Evolutionary conservation across 2,329 filamentous ascomycete genomes (phyloP).

Genomic region (Exophiala sp.): DNA sequence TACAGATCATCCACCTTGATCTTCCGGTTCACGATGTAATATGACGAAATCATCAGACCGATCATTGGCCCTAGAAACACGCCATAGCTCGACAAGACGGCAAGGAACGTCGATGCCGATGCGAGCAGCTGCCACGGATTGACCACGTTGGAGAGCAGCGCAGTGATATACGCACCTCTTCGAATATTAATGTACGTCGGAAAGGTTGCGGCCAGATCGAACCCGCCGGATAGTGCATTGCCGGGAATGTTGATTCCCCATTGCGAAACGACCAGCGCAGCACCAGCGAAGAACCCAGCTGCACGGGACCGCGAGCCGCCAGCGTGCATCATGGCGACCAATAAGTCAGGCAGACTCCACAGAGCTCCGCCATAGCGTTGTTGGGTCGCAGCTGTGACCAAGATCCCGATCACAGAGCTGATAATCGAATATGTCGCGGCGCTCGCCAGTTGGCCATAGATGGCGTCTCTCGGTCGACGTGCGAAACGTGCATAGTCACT

Average conservation of each 20-base stretch:
- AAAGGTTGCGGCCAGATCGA: conserved; percentile 54
- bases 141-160: conserved; percentile 43
- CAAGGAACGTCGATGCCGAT: conserved; percentile 46
- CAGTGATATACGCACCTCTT: conserved; percentile 50
- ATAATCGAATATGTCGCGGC: conserved; percentile 40
- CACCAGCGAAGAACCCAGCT: conserved; percentile 46
- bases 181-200: conserved; percentile 56
- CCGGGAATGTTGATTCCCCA: conserved; percentile 46
- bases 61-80: conserved; percentile 47
- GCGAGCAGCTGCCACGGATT: conserved; percentile 53
- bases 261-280: conserved; percentile 45
- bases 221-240: conserved; percentile 51
- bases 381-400: conserved; percentile 36
- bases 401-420: conserved; percentile 38
- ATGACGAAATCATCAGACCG: conserved; percentile 32
- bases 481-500: conserved; percentile 46
- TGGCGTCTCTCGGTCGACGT: conserved; percentile 37
- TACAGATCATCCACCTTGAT: conserved; percentile 47
- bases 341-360: conserved; percentile 44
- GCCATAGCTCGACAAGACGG: conserved; percentile 44
- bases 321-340: conserved; percentile 33
- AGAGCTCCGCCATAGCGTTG: conserved; percentile 36
- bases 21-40: conserved; percentile 35
- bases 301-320: conserved; percentile 38
- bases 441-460: conserved; percentile 40